Base-by-base conservation (phyloP, 345 rosid genomes). In the Populus nigra region DNA sequence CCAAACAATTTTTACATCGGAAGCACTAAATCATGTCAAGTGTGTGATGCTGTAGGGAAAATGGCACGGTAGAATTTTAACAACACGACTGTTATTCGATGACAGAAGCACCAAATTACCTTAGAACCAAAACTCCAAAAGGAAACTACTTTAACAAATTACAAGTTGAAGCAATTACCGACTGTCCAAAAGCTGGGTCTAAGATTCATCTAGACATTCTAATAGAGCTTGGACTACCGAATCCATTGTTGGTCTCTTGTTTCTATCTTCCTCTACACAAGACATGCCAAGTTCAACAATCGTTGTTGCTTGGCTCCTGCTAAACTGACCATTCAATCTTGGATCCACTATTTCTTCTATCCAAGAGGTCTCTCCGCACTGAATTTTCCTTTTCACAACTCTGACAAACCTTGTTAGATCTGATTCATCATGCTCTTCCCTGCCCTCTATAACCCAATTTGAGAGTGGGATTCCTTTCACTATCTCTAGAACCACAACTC, bases 241-340 rank as follows among this genome's bases (percentile, higher is more conserved):
- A 53, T 75, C 23, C 88, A 85, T 85, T 62, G 78, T 50, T 7
- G 84, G 88, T 33, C 86, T 77, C 41, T 73, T 78, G 47, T 85
- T 67, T 17, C 23, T 78, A 27, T 69, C 82, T 31, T 82, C 81
- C 5, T 77, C 59, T 4, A 80, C 75, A 43, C 88, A 83, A 27
- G 73, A 39, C 12, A 80, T 25, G 22, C 84, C 86, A 59, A 78
- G 80, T 20, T 18, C 33, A 43, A 83, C 77, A 55, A 85, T 45
- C 45, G 65, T 59, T 62, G 9, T 35, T 50, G 76, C 39, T 72
- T 75, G 68, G 1, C 5, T 11, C 25, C 10, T 2, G 15, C 75
- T 82, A 65, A 36, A 72, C 16, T 78, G 63, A 3, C 69, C 73
- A 13, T 12, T 77, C 71, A 80, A n/a, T 1, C 18, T 41, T 7